These are phyloP conservation scores for Neoscytalidium dimidiatum DNA, from an alignment of 2,329 filamentous ascomycete species.

Conservation along the genomic window DNA sequence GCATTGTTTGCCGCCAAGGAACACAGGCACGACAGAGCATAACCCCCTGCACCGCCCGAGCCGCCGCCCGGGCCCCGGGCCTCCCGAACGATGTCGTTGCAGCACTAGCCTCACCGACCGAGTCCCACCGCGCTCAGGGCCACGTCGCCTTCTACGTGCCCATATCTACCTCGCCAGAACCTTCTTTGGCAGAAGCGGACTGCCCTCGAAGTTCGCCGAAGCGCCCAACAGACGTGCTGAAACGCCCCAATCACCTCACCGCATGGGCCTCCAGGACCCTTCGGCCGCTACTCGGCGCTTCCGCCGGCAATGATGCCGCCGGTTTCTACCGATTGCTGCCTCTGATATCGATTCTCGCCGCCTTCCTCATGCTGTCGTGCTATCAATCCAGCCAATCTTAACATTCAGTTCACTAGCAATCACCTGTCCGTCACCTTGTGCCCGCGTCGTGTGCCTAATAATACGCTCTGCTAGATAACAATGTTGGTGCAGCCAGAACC, in stretches of 20 bases:
- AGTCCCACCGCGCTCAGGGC: background rate
- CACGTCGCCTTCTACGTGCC: background rate
- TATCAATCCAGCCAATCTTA: background rate
- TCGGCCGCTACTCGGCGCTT: slow-evolving; percentile 3
- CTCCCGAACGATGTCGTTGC: too few relatives aligned
- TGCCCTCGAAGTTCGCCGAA: background rate
- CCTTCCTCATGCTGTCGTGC: background rate
- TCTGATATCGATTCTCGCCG: background rate
- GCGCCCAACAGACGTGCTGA: background rate
- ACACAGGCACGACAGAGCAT: too few relatives aligned
- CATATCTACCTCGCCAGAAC: background rate
- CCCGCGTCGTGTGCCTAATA: too few relatives aligned
- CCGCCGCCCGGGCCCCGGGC: too few relatives aligned
- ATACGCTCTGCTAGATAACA: background rate
- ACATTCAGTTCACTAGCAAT: background rate
- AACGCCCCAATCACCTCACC: background rate
- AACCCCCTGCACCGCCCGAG: background rate
- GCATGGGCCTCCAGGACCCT: background rate
- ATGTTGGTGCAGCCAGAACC: background rate
- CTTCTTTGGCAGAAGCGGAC: background rate
- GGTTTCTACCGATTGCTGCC: slow-evolving; percentile 1
- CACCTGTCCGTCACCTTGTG: background rate
- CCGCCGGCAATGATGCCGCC: background rate
- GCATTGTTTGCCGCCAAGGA: slow-evolving; percentile 4
- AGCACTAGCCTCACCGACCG: too few relatives aligned